These are phyloP conservation scores for Neolentinus lepideus DNA, from an alignment of 1,284 basidiomycete species.

Conservation along the genomic window DNA sequence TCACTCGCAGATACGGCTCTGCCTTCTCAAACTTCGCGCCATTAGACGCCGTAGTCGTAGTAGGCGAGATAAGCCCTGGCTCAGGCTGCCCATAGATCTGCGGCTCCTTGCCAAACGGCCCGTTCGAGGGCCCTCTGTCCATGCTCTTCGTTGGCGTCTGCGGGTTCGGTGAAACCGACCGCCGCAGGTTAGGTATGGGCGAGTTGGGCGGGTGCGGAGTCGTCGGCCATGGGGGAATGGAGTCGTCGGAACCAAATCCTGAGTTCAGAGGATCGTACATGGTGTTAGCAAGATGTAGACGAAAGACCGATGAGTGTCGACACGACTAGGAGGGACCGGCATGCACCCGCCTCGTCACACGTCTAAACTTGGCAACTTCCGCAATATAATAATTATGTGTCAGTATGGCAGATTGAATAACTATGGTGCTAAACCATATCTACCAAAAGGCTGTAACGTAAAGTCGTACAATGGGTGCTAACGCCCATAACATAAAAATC, in stretches of 20 bases:
- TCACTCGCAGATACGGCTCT: slow-evolving; percentile 79
- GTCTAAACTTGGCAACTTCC: neutral
- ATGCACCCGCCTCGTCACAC: neutral
- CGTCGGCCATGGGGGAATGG: slow-evolving; percentile 35
- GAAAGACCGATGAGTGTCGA: neutral
- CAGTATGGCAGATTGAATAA: neutral
- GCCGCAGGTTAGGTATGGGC: slow-evolving; percentile 32
- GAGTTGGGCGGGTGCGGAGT: slow-evolving; percentile 32
- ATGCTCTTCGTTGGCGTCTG: slow-evolving; percentile 34
- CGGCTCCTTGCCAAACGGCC: slow-evolving; percentile 67
- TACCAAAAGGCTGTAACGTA: neutral
- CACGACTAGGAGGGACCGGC: neutral
- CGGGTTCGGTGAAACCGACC: slow-evolving; percentile 21
- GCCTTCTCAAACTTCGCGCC: slow-evolving; percentile 64
- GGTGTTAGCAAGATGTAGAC: neutral
- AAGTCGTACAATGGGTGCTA: too few relatives aligned
- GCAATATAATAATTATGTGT: too few relatives aligned
- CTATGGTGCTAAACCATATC: neutral
- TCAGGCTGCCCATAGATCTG: slow-evolving; percentile 81
- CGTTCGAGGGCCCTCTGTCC: slow-evolving; percentile 33
- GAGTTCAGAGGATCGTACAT: slow-evolving; percentile 34
- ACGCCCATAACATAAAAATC: too few relatives aligned
- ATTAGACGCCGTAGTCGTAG: slow-evolving; percentile 53
- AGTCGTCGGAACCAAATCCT: slow-evolving; percentile 22
- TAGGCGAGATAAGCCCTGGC: slow-evolving; percentile 71